Conservation (phyloP, 2,329 filamentous ascomycete genomes). For the Trichophyton benhamiae region DNA sequence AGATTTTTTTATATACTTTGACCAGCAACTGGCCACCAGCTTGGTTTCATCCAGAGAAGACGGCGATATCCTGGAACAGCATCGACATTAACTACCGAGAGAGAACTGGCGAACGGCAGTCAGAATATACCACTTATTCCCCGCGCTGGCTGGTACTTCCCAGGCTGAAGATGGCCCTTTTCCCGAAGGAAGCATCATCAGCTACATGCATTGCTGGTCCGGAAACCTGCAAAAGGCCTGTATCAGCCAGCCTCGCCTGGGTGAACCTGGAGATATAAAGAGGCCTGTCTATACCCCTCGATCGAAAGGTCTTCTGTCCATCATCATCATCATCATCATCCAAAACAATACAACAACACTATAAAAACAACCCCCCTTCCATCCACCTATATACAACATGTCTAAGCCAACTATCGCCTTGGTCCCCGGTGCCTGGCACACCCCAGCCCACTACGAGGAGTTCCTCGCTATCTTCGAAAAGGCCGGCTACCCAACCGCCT, state of each 20-base stretch:
- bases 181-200: neutral
- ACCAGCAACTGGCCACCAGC: neutral
- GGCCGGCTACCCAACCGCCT: conserved; percentile 19
- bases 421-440: conserved; percentile 29
- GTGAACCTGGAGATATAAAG: neutral
- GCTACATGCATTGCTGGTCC: neutral
- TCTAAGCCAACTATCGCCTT: conserved; percentile 27
- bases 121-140: neutral
- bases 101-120: neutral
- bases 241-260: neutral
- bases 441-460: conserved; percentile 18
- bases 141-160: neutral
- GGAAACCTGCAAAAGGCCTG: neutral
- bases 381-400: neutral
- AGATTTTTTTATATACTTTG: neutral
- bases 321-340: neutral
- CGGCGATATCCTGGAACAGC: neutral
- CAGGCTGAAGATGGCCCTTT: neutral
- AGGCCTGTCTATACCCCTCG: neutral
- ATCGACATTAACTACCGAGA: neutral
- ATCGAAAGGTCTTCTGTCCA: neutral
- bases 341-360: neutral
- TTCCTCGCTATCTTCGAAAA: conserved; percentile 21
- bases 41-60: neutral
- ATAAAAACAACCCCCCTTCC: neutral